Evolutionary conservation across 2,329 filamentous ascomycete species (phyloP), one percentile per base, ranked within the genome.

Genomic region (Talaromyces verruculosus): DNA sequence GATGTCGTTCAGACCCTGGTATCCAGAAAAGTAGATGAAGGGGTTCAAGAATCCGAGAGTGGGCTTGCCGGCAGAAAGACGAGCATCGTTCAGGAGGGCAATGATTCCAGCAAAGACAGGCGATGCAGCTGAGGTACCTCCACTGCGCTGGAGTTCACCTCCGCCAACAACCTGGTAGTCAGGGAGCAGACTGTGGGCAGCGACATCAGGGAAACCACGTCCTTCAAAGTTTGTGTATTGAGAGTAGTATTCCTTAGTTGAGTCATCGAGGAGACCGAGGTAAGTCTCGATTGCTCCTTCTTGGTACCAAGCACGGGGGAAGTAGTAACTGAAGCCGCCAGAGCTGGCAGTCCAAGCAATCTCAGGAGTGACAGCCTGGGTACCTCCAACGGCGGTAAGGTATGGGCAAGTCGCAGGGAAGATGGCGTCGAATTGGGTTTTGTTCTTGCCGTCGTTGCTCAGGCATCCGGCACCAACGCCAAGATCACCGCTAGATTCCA

Each of bases 11-110:
- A 87, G 76, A 0, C 78, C 84, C 67, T 78, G 74, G 64, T 79
- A 81, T 4, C 81, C 83, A 57, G 74, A 71, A 11, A 76, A 73
- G 71, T 88, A 89, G 7, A 89, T 72, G 83, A 84, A 87, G 0
- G 86, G 87, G 70, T 89, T 89, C 61, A 89, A 68, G 77, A 86
- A 88, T 0, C 87, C 87, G 45, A 88, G 76, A 0, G 80, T 73
- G 0, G 81, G 72, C 72, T 84, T 82, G 4, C 84, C 84, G 5
- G 75, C 77, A 0, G 80, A 75, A n/a, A 89, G 74, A 43, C 86
- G 79, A 0, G 84, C 86, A 70, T 89, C 87, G 69, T 91, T 90
- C 66, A 90, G 76, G 4, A 90, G 80, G 0, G 85, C 80, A 49
- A 91, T 78, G 60, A 90, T 80, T 8, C 81, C 84, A 0, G 86